A percentile compares a stretch with the other conserved stretches of the same genome.
Conservation (phyloP, 2,329 filamentous ascomycete species). For the Madurella mycetomatis region DNA sequence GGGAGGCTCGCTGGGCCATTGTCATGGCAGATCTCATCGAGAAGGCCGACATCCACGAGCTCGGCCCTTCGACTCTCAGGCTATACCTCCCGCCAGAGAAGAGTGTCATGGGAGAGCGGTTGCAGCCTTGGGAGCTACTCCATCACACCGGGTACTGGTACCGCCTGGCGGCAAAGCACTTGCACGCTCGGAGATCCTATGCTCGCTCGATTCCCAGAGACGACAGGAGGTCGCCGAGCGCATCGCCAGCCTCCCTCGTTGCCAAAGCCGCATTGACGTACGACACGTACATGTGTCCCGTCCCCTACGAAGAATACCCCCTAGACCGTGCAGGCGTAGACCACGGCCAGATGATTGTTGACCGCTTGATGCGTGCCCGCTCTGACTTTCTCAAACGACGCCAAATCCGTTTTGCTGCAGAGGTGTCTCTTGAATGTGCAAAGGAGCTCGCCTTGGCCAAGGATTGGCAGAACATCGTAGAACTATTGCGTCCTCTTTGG, state of each 20-base stretch:
- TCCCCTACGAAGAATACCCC: slow-evolving; percentile 57
- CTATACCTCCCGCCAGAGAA: slow-evolving; percentile 58
- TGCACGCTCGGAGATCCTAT: slow-evolving; percentile 47
- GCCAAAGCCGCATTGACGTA: slow-evolving; percentile 53
- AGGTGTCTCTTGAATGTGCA: slow-evolving; percentile 54
- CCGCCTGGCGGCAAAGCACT: slow-evolving; percentile 55
- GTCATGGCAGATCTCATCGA: slow-evolving; percentile 60
- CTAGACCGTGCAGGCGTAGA: slow-evolving; percentile 46
- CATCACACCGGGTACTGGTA: slow-evolving; percentile 68
- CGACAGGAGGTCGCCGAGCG: slow-evolving; percentile 49
- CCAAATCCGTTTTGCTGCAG: slow-evolving; percentile 51
- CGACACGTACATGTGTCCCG: slow-evolving; percentile 63
- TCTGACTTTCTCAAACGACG: slow-evolving; percentile 50
- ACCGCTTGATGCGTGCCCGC: slow-evolving; percentile 47
- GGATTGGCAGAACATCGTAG: slow-evolving; percentile 51
- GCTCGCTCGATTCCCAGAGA: slow-evolving; percentile 57
- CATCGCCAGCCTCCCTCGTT: slow-evolving; percentile 42
- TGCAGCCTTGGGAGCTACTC: slow-evolving; percentile 59
- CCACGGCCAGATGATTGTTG: slow-evolving; percentile 52
- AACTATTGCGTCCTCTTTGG: slow-evolving; percentile 55
- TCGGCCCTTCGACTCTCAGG: slow-evolving; percentile 40
- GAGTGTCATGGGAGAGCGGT: slow-evolving; percentile 50
- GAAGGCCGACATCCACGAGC: slow-evolving; percentile 47
- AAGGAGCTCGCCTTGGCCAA: slow-evolving; percentile 49
- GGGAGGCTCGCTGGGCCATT: slow-evolving; percentile 71